A percentile compares a stretch with the other conserved stretches of the same genome.
Evolutionary conservation across 768 basidiomycete genomes (phyloP).

Genomic region (Tylopilus rubrobrunneus): DNA sequence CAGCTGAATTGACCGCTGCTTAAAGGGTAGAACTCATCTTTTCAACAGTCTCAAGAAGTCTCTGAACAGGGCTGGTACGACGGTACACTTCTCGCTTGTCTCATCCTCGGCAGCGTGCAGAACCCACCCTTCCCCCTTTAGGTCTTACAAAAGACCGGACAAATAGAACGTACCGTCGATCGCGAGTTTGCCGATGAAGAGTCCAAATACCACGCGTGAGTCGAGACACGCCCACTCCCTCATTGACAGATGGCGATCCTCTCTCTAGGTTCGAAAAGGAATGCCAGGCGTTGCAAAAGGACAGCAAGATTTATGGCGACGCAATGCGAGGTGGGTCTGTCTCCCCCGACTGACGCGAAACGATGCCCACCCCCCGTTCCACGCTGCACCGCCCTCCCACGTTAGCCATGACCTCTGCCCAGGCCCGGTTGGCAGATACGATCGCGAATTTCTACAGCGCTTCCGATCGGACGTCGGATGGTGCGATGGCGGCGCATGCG

Average conservation of each 20-base stretch:
- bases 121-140: conserved; percentile 28
- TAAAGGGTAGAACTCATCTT: background rate
- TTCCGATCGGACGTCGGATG: conserved; percentile 78
- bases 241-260: background rate
- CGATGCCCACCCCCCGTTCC: background rate
- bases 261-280: conserved; percentile 91
- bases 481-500: conserved; percentile 95
- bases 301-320: conserved; percentile 92
- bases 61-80: conserved; percentile 87
- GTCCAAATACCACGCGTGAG: conserved; percentile 84
- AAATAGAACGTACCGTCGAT: conserved; percentile 94
- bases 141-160: conserved; percentile 97
- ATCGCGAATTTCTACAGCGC: conserved; percentile 90
- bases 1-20: background rate
- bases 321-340: conserved; percentile 76
- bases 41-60: conserved; percentile 83
- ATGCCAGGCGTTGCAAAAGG: conserved; percentile 88
- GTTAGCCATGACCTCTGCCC: conserved; percentile 90
- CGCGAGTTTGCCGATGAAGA: conserved; percentile 92
- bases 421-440: conserved; percentile 89
- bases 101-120: background rate
- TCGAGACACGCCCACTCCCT: background rate
- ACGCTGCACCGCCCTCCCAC: background rate
- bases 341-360: background rate
- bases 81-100: conserved; percentile 44